A percentile compares a stretch with the other conserved stretches of the same genome.
phyloP scores from a whole-genome alignment of 805 yeast genomes.

The Kluyveromyces dobzhanskii region DNA sequence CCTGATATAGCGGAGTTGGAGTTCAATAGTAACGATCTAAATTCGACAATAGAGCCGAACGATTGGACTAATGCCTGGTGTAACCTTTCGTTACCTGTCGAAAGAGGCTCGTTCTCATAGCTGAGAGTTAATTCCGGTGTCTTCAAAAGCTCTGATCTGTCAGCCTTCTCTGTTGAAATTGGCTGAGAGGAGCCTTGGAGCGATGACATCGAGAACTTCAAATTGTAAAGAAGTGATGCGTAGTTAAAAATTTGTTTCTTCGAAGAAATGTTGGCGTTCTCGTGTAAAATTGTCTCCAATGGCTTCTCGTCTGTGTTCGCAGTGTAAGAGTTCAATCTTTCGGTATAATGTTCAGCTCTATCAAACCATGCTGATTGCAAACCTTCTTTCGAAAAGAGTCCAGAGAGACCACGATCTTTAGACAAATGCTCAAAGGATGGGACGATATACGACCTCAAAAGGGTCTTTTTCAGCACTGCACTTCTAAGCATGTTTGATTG shows the following conservation, averaged over 20 bases:
- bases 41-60: slow-evolving; percentile 73
- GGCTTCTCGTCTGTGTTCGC: slow-evolving; percentile 19
- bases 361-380: slow-evolving; percentile 44
- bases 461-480: slow-evolving; percentile 1
- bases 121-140: slow-evolving; percentile 33
- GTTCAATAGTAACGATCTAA: slow-evolving; percentile 58
- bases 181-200: slow-evolving; percentile 20
- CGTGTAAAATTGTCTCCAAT: slow-evolving; percentile 19
- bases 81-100: slow-evolving; percentile 29
- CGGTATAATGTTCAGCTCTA: slow-evolving; percentile 33
- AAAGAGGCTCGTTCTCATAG: slow-evolving; percentile 27
- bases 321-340: slow-evolving; percentile 33
- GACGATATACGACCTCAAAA: slow-evolving; percentile 13
- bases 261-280: slow-evolving; percentile 22
- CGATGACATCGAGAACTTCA: slow-evolving; percentile 30
- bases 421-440: slow-evolving; percentile 20
- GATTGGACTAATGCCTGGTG: slow-evolving; percentile 44
- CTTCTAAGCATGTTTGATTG: slow-evolving; percentile 6
- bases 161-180: slow-evolving; percentile 13
- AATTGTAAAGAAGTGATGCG: slow-evolving; percentile 34
- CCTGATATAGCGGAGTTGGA: slow-evolving; percentile 72
- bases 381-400: slow-evolving; percentile 40
- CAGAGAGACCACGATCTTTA: slow-evolving; percentile 35
- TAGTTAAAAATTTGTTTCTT: slow-evolving; percentile 30
- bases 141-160: slow-evolving; percentile 31